These are phyloP conservation scores for Toxoplasma gondii DNA, from an alignment of 169 alveolate species.

Conservation along the genomic window DNA sequence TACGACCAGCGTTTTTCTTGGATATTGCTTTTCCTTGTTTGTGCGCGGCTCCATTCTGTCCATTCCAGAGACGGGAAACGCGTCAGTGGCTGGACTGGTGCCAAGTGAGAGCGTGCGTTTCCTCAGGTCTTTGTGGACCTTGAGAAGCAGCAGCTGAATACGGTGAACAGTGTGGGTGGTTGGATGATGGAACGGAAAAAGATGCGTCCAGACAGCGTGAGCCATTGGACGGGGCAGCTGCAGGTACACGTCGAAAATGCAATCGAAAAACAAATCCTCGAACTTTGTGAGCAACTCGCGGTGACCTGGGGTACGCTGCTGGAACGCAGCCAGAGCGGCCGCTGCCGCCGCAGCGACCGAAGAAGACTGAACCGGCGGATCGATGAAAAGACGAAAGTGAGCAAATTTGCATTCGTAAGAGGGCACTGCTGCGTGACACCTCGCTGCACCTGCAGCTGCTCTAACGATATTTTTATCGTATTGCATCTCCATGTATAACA, in stretches of 20 bases:
- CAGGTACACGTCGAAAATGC: conserved; percentile 47
- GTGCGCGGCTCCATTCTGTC: background rate
- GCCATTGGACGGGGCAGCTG: conserved; percentile 48
- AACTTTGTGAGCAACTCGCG: conserved; percentile 44
- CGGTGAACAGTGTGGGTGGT: conserved; percentile 33
- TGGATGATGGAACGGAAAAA: conserved; percentile 42
- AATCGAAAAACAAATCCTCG: conserved; percentile 45
- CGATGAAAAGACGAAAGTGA: conserved; percentile 1
- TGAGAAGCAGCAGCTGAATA: background rate
- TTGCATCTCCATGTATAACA: conserved; percentile 22
- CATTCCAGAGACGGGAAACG: background rate
- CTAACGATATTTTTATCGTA: background rate
- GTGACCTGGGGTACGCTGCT: conserved; percentile 52
- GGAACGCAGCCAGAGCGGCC: conserved; percentile 60
- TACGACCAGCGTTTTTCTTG: background rate
- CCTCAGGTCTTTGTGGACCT: background rate
- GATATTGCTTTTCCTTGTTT: background rate
- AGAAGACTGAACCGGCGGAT: conserved; percentile 36
- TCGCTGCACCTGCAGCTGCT: conserved; percentile 3
- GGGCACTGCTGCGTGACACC: conserved; percentile 60
- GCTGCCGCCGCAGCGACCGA: conserved; percentile 34
- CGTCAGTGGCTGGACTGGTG: background rate
- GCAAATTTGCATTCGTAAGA: conserved; percentile 39
- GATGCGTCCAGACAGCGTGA: conserved; percentile 39
- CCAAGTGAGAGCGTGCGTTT: background rate